These are phyloP conservation scores for Centella asiatica DNA, from an alignment of 129 eudicot genomes.

Conservation along the genomic window DNA sequence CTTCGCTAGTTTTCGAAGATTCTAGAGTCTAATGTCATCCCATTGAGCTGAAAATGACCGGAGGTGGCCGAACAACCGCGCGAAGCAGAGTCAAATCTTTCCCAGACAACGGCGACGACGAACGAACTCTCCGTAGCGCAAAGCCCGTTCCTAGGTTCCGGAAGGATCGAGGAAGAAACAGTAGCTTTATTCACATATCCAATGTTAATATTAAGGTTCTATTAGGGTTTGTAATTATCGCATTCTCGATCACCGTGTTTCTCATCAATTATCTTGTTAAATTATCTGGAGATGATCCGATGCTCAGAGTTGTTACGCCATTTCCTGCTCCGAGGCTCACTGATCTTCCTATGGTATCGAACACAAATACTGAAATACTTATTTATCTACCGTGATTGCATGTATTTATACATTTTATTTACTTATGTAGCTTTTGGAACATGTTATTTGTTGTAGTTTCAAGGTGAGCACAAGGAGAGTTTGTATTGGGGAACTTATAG, in stretches of 20 bases:
- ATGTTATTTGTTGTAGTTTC: constrained; percentile 49
- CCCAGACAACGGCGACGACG: constrained; percentile 16
- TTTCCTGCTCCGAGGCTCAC: constrained; percentile 83
- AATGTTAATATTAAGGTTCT: constrained; percentile 30
- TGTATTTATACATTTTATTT: neutral
- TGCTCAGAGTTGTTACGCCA: constrained; percentile 81
- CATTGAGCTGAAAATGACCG: constrained; percentile 18
- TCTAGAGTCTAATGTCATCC: neutral
- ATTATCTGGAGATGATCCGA: constrained; percentile 22
- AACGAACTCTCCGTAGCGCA: constrained; percentile 24
- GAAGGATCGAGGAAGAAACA: constrained; percentile 28
- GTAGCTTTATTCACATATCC: constrained; percentile 24
- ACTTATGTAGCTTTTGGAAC: neutral
- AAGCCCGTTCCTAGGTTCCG: constrained; percentile 12
- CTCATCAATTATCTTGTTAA: constrained; percentile 33
- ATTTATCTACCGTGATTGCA: neutral
- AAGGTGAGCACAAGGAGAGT: constrained; percentile 98
- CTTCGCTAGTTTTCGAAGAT: neutral
- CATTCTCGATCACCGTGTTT: constrained; percentile 28
- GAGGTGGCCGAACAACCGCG: constrained; percentile 40
- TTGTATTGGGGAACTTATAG: constrained; percentile 98
- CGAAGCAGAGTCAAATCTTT: constrained; percentile 42
- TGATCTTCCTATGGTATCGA: constrained; percentile 75
- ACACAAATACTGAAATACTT: neutral
- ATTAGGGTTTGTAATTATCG: constrained; percentile 31